Percentiles rank a stretch among this genome's conserved stretches.
These are phyloP conservation scores for Russula emetica DNA, from an alignment of 768 basidiomycete genomes.

Conservation along the genomic window DNA sequence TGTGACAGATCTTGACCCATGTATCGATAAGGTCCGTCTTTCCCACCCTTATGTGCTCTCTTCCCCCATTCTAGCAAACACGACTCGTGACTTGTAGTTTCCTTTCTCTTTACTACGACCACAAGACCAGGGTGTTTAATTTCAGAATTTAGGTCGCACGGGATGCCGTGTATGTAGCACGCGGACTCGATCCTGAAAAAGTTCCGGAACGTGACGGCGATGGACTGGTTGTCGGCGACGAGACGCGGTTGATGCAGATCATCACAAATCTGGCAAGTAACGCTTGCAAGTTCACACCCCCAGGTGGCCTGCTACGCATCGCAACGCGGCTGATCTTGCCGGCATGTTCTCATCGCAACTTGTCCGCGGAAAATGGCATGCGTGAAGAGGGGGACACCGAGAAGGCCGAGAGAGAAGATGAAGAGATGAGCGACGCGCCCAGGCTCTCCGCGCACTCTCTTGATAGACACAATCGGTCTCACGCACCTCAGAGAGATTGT, in stretches of 20 bases:
- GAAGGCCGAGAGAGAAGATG: neutral
- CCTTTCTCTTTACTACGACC: neutral
- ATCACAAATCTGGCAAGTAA: slow-evolving; percentile 83
- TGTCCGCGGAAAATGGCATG: neutral
- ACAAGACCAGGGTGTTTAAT: neutral
- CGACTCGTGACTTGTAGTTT: neutral
- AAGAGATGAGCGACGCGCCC: neutral
- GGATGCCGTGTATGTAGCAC: slow-evolving; percentile 53
- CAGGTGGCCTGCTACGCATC: slow-evolving; percentile 64
- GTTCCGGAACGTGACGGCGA: slow-evolving; percentile 49
- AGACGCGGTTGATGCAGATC: slow-evolving; percentile 74
- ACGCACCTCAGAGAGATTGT: slow-evolving; percentile 46
- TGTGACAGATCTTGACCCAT: slow-evolving; percentile 60
- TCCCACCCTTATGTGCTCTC: neutral
- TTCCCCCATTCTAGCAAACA: neutral
- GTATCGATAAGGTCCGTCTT: slow-evolving; percentile 55
- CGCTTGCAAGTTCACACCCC: slow-evolving; percentile 74
- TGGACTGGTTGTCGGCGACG: slow-evolving; percentile 78
- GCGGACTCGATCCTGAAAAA: slow-evolving; percentile 45
- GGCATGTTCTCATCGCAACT: slow-evolving; percentile 14
- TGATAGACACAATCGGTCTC: slow-evolving; percentile 48
- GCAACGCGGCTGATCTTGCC: slow-evolving; percentile 56
- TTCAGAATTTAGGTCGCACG: slow-evolving; percentile 48
- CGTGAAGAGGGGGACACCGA: neutral
- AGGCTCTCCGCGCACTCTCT: slow-evolving; percentile 37